Evolutionary conservation across 805 yeast genomes (phyloP), one percentile per base, ranked within the genome.

Genomic region (Wickerhamiella hasegawae): DNA sequence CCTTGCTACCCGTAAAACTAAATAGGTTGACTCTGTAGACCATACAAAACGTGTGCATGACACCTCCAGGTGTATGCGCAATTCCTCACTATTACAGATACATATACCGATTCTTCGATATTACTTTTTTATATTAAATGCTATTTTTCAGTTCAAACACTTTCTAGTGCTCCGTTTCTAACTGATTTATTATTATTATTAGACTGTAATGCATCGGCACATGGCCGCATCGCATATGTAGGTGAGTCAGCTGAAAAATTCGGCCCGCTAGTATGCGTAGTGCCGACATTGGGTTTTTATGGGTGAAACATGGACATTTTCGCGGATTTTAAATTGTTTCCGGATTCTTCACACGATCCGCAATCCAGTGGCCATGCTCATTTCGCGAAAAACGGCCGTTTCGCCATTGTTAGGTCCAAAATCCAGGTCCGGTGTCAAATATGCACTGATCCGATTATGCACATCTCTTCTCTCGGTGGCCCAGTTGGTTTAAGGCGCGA

Each of bases 401-500:
- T 22, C 24, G 10, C 11, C 24, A 9, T 22, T 22, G 24, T 22
- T 9, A 11, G 11, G 24, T 22, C n/a, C n/a, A n/a, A 21, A 25
- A 25, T 25, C 6, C 8, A 12, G 10, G 16, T 25, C 10, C 15
- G n/a, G 10, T 6, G 6, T 9, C 15, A 25, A 10, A 25, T 12
- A 12, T 14, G 15, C 15, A 25, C 8, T 6, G 28, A 14, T 25
- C 15, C 15, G 8, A 14, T 10, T n/a, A 25, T 25, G 15, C 5
- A 12, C 8, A n/a, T 14, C 16, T 14, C 10, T 14, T 12, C 49
- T 45, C 49, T 40, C 49, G 45, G 42, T 46, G 45, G 49, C 49
- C 45, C 47, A 46, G 49, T 41, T 45, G 49, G 49, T 33, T n/a
- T 44, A 46, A 47, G 45, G 49, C 49, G 49, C 45, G 41, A 46